A percentile compares a stretch with the other conserved stretches of the same genome.
phyloP scores from a whole-genome alignment of 108 stramenopile species.

The Seminavis robusta region DNA sequence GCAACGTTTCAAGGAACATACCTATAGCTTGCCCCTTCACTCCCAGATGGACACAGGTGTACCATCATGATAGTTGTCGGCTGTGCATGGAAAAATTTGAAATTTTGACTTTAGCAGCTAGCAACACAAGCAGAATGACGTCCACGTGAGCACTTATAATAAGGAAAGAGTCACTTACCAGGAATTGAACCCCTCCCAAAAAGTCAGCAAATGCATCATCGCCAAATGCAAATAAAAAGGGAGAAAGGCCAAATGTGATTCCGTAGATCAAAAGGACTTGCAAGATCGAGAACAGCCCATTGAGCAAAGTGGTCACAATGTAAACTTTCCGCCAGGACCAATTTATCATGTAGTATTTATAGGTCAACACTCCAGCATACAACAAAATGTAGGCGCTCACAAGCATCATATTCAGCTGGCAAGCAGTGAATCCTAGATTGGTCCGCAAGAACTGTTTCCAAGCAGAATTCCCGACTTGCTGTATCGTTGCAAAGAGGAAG shows the following conservation, averaged over 20 bases:
- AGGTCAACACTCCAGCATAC: conserved; percentile 72
- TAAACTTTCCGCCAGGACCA: conserved; percentile 81
- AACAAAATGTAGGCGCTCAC: conserved; percentile 67
- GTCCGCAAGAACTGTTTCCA: conserved; percentile 81
- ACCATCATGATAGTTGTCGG: conserved; percentile 75
- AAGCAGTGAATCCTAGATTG: conserved; percentile 59
- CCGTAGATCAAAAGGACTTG: conserved; percentile 77
- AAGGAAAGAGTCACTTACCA: too few species aligned
- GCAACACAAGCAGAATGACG: too few species aligned
- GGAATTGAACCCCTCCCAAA: conserved; percentile 55
- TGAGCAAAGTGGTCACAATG: conserved; percentile 66
- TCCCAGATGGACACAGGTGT: conserved; percentile 67
- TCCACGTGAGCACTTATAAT: too few species aligned
- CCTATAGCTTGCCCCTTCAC: conserved; percentile 17
- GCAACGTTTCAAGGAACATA: neutral
- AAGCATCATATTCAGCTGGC: conserved; percentile 67
- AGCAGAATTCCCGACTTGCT: conserved; percentile 80
- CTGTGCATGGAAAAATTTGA: neutral
- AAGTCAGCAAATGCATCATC: conserved; percentile 87
- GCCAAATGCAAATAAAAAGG: conserved; percentile 78
- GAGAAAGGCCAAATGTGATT: conserved; percentile 72
- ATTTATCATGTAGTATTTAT: conserved; percentile 81
- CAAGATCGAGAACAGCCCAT: conserved; percentile 63
- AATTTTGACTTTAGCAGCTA: neutral
- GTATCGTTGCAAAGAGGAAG: too few species aligned